Evolutionary conservation across 441 rosid genomes (phyloP), one percentile per base, ranked within the genome.

Genomic region (Pelargonium australe): DNA sequence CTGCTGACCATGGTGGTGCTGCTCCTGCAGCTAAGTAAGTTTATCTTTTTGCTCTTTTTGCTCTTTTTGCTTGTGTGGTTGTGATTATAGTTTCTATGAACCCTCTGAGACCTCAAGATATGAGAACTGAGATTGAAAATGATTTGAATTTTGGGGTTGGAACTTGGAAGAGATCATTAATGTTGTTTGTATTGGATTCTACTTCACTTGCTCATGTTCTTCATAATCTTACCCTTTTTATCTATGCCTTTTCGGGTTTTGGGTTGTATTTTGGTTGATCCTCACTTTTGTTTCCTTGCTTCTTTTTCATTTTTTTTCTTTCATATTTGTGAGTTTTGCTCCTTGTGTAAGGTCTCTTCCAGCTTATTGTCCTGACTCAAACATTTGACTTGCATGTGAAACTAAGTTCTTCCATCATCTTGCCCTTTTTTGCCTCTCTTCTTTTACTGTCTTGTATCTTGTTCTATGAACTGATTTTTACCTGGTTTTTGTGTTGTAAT

Each of bases 21-120:
- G 79, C 86, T 69, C 87, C 89, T 73, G 84, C 86, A 76, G 78
- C 89, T 63, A 87, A 85, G 91, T 85, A 80, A 66, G 80, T 66
- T 68, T 7, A n/a, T 17, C 11, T 17, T 55, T 4, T 8, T 41
- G 8, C 44, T 5, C 5, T 37, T 37, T 37, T 2, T 37, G 10
- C 5, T 51, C 5, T 17, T 51, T 7, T 4, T 4, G 43, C 58
- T 0, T 51, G 1, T 7, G 25, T 23, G 25, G 25, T 57, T 57
- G 25, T 57, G 62, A 19, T 19, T 55, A 7, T 55, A 16, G 8
- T 57, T 57, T 17, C 16, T 53, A n/a, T 41, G 8, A 41, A 41
- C 9, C 44, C 44, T 41, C 6, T 41, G 44, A 41, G 53, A 2
- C 53, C 53, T 45, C 53, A 45, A 45, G 53, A 45, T 45, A 55